Percentiles rank a stretch among this genome's conserved stretches.
phyloP scores from a whole-genome alignment of 2,329 filamentous ascomycete genomes.

The Thermothelomyces thermophilus region DNA sequence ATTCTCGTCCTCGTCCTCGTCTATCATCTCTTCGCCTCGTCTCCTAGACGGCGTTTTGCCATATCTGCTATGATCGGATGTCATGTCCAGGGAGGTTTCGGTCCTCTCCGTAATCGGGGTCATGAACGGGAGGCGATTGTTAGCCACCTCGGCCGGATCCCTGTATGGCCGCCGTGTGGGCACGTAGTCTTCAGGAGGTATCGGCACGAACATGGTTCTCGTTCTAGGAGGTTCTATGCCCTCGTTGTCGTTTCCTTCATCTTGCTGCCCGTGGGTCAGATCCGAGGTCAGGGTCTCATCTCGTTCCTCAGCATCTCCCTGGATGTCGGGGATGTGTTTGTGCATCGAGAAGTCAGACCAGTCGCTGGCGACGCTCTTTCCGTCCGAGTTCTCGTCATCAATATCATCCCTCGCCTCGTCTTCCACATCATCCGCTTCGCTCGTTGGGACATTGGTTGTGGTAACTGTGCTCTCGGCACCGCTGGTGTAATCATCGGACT shows the following conservation, averaged over 20 bases:
- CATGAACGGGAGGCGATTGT: constrained; percentile 95
- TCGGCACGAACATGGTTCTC: constrained; percentile 65
- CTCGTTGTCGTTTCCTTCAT: constrained; percentile 29
- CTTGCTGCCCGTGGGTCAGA: constrained; percentile 30
- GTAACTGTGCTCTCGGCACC: constrained; percentile 78
- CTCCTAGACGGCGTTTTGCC: constrained; percentile 73
- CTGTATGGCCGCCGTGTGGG: constrained; percentile 73
- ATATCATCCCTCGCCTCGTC: constrained; percentile 34
- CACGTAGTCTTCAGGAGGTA: constrained; percentile 81
- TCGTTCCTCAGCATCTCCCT: constrained; percentile 31
- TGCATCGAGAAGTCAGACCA: constrained; percentile 83
- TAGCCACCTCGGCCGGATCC: constrained; percentile 71
- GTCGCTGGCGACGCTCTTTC: constrained; percentile 59
- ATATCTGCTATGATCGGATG: constrained; percentile 53
- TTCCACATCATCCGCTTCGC: constrained; percentile 36
- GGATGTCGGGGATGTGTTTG: constrained; percentile 56
- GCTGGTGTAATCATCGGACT: constrained; percentile 75
- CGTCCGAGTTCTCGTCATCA: constrained; percentile 48
- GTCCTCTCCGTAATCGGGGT: constrained; percentile 96
- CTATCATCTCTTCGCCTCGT: constrained; percentile 27
- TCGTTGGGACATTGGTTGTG: constrained; percentile 56
- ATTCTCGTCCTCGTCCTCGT: constrained; percentile 32
- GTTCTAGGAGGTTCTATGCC: constrained; percentile 42
- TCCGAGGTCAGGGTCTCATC: constrained; percentile 36
- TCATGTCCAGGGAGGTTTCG: constrained; percentile 72